These are phyloP conservation scores for Wickerhamomyces bisporus DNA, from an alignment of 805 yeast genomes.

Conservation along the genomic window DNA sequence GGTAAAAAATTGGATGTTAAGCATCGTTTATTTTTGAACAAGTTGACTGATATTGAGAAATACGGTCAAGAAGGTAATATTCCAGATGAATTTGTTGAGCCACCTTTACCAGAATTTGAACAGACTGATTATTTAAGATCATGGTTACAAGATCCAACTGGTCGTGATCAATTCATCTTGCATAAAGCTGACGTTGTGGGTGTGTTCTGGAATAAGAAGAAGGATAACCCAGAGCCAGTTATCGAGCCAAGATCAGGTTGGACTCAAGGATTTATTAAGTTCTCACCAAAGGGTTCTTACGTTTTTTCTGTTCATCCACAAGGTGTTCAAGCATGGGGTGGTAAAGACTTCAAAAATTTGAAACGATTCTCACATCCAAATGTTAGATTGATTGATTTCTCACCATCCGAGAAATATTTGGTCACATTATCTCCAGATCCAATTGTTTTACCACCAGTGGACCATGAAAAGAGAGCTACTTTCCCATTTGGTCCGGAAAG, in stretches of 20 bases:
- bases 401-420: slow-evolving; percentile 86
- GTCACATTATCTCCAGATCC: slow-evolving; percentile 89
- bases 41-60: slow-evolving; percentile 75
- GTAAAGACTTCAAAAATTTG: slow-evolving; percentile 66
- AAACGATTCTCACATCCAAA: slow-evolving; percentile 82
- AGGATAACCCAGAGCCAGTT: slow-evolving; percentile 66
- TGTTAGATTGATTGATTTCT: slow-evolving; percentile 83
- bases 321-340: slow-evolving; percentile 97
- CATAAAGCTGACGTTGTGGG: slow-evolving; percentile 79
- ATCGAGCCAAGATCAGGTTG: slow-evolving; percentile 77
- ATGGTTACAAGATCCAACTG: slow-evolving; percentile 86
- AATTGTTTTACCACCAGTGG: slow-evolving; percentile 62
- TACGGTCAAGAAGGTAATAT: slow-evolving; percentile 63
- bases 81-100: slow-evolving; percentile 60
- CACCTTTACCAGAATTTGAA: slow-evolving; percentile 65
- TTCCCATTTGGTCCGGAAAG: slow-evolving; percentile 84
- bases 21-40: slow-evolving; percentile 84
- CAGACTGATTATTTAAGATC: slow-evolving; percentile 78
- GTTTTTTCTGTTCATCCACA: slow-evolving; percentile 85
- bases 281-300: slow-evolving; percentile 91
- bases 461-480: slow-evolving; percentile 55
- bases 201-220: slow-evolving; percentile 78
- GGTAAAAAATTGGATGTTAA: slow-evolving; percentile 91
- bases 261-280: slow-evolving; percentile 83
- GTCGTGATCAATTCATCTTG: slow-evolving; percentile 85